Base-by-base conservation (phyloP, 345 rosid species). In the Odontarrhena argentea region DNA sequence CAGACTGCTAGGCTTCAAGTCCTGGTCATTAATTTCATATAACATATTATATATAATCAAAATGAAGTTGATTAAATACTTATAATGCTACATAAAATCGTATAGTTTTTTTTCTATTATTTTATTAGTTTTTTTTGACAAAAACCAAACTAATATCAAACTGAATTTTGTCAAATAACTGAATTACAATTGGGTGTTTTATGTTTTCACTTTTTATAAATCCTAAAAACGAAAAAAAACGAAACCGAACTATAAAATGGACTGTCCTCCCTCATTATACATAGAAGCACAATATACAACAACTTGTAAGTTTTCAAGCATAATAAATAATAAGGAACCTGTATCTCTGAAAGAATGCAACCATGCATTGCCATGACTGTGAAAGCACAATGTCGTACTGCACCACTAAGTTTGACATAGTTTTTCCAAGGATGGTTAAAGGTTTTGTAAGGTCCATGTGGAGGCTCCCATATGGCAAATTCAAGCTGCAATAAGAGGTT, bases 321-420 rank as follows among this genome's bases (percentile, higher is more conserved):
- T 45, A 45, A 53, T 45, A 35, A 14, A 11, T 35, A 3, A 47
- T 8, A 44, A 49, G 65, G 68, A 60, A 86, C 97, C 92, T 91
- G 97, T 37, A 91, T 91, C 75, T 86, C 93, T 9, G 96, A 79
- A 63, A 91, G 91, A 26, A 91, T 79, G 70, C 89, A 91, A 41
- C 96, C 96, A 50, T 91, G 97, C 86, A 88, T 81, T 8, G 97
- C 94, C 96, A 91, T 91, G 79, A 88, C 93, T 80, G 74, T 85
- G 64, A 91, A 88, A 63, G 96, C 91, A 65, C 96, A 91, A 76
- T 91, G 96, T 77, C 97, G 82, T 56, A 91, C 15, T 56, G 97
- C 81, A 52, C 97, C 96, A 26, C 97, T 82, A 22, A 88, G 68
- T 79, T 86, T 81, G 53, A 83, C 85, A 68, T 86, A 91, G 62